phyloP scores from a whole-genome alignment of 331 rosid genomes.

The Ulmus americana region DNA sequence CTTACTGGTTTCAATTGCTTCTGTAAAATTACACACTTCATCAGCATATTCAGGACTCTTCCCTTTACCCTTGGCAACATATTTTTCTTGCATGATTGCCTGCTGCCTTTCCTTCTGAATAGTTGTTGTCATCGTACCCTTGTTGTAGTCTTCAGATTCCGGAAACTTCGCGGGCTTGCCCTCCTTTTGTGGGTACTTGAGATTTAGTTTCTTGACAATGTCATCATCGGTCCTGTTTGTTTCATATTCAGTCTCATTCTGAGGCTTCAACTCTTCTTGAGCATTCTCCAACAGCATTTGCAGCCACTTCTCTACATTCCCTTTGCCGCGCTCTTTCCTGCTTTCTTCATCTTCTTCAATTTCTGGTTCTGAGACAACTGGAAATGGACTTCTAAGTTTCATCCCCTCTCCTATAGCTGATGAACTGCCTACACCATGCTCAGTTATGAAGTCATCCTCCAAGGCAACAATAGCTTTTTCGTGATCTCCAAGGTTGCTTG shows the following conservation, averaged over 20 bases:
- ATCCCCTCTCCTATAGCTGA: conserved; percentile 47
- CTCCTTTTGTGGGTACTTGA: conserved; percentile 47
- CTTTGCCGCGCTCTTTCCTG: conserved; percentile 74
- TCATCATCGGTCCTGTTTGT: conserved; percentile 28
- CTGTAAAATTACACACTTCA: conserved; percentile 27
- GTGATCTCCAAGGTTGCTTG: conserved; percentile 36
- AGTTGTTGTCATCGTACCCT: neutral
- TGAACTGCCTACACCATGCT: conserved; percentile 34
- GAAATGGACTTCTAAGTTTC: conserved; percentile 30
- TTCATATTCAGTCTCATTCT: conserved; percentile 33
- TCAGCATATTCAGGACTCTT: conserved; percentile 7
- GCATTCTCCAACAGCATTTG: conserved; percentile 65
- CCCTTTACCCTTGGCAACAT: conserved; percentile 19
- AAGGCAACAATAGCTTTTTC: conserved; percentile 27
- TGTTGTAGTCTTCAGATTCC: conserved; percentile 23
- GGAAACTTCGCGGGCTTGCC: conserved; percentile 27
- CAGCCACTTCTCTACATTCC: conserved; percentile 93
- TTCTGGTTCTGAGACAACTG: conserved; percentile 33
- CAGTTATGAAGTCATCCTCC: conserved; percentile 36
- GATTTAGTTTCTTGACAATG: conserved; percentile 38
- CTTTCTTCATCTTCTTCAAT: conserved; percentile 75
- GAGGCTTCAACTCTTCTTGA: conserved; percentile 34
- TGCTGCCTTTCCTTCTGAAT: conserved; percentile 21
- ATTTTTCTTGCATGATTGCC: conserved; percentile 29
- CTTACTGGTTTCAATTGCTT: conserved; percentile 29